phyloP scores from a whole-genome alignment of 345 rosid genomes.

The Murraya koenigii region DNA sequence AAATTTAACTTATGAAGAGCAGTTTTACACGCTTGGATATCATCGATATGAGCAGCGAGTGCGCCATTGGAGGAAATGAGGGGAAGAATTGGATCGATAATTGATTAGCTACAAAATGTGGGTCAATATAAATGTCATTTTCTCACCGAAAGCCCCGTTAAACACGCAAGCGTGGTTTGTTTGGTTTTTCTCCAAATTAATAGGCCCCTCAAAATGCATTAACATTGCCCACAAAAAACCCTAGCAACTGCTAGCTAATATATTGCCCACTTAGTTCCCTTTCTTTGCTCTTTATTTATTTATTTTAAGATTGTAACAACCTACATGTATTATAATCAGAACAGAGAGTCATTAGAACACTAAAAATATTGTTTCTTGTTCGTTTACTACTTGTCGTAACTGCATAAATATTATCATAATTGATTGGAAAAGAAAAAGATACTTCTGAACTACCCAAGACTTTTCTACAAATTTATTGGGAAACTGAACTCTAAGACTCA shows the following conservation, averaged over 20 bases:
- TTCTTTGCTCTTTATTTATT: too few relatives aligned
- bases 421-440: too few relatives aligned
- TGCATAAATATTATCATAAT: too few relatives aligned
- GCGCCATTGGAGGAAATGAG: conserved; percentile 13
- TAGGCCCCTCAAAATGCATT: not conserved
- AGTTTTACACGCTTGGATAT: not conserved
- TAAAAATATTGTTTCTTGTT: too few relatives aligned
- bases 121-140: conserved; percentile 27
- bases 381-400: too few relatives aligned
- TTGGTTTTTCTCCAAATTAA: conserved; percentile 21
- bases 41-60: not conserved
- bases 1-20: not conserved
- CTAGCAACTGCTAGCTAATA: not conserved
- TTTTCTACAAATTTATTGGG: too few relatives aligned
- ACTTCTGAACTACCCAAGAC: too few relatives aligned
- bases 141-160: conserved; percentile 41
- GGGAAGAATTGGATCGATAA: conserved; percentile 5
- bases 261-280: too few relatives aligned
- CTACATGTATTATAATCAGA: too few relatives aligned
- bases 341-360: too few relatives aligned
- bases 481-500: too few relatives aligned
- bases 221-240: not conserved
- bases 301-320: too few relatives aligned
- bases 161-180: conserved; percentile 38
- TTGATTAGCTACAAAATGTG: conserved; percentile 34